These are phyloP conservation scores for Paspalum notatum DNA, from an alignment of 176 grass and related monocot species.

Conservation along the genomic window DNA sequence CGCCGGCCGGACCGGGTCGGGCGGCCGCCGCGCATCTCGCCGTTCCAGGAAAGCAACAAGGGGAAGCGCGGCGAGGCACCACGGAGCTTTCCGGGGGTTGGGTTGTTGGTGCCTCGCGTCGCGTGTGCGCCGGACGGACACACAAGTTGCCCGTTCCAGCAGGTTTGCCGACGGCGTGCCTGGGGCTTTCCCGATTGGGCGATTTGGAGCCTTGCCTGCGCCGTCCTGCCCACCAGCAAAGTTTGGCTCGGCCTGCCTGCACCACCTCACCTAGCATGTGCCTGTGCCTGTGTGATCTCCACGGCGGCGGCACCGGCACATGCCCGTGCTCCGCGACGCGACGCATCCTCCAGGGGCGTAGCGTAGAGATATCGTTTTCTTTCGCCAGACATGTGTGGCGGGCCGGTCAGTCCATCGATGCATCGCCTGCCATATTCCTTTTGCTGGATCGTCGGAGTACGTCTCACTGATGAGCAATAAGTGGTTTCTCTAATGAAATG, in stretches of 20 bases:
- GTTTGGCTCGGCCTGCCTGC: not conserved
- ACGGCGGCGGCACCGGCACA: not conserved
- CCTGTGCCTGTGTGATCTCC: not conserved
- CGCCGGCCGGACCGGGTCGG: not conserved
- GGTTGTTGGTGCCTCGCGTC: no score
- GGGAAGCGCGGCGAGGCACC: not conserved
- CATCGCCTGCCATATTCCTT: conserved; percentile 15
- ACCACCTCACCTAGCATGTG: not conserved
- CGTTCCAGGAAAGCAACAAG: not conserved
- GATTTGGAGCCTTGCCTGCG: not conserved
- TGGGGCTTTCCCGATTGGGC: not conserved
- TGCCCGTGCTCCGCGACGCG: not conserved
- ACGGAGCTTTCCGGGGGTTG: not conserved
- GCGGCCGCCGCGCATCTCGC: not conserved
- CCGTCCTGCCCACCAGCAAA: no score
- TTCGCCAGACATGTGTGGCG: not conserved
- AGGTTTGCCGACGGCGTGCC: not conserved
- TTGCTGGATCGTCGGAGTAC: not conserved
- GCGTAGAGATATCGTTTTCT: not conserved
- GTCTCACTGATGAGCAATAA: no score
- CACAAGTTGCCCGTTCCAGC: not conserved
- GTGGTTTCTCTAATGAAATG: no score
- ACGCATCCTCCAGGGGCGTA: no score
- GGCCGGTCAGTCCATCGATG: not conserved
- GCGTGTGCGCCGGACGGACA: no score